Percentiles rank a stretch among this genome's conserved stretches.
Evolutionary conservation across 768 basidiomycete species (phyloP).

Genomic region (Lentinula sp.): DNA sequence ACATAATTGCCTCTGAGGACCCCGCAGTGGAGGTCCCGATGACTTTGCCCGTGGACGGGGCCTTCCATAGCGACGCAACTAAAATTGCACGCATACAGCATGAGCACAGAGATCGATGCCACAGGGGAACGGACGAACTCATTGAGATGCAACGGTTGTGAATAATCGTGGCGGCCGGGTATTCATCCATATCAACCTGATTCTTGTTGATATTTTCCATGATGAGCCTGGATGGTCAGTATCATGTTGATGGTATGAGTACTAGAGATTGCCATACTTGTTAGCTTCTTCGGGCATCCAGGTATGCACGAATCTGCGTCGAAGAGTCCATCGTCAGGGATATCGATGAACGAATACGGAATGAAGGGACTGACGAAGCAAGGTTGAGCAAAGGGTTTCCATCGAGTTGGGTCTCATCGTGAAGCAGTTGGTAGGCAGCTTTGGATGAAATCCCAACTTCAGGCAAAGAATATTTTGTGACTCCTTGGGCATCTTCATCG

Average conservation of each 20-base stretch:
- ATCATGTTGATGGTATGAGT: not conserved
- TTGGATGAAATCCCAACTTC: conserved; percentile 34
- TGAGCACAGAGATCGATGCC: not conserved
- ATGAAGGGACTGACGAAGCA: conserved; percentile 46
- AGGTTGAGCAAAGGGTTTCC: conserved; percentile 56
- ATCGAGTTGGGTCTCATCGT: conserved; percentile 53
- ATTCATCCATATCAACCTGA: conserved; percentile 63
- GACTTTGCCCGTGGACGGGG: conserved; percentile 46
- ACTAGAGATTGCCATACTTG: not conserved
- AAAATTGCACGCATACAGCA: not conserved
- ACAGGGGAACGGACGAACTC: conserved; percentile 25
- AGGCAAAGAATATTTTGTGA: conserved; percentile 43
- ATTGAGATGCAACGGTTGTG: conserved; percentile 52
- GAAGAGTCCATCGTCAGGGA: not conserved
- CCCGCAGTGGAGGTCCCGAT: conserved; percentile 64
- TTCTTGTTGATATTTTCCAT: conserved; percentile 63
- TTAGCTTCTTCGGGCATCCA: conserved; percentile 52
- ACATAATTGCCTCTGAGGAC: conserved; percentile 63
- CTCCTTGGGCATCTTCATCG: conserved; percentile 14
- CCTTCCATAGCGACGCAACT: conserved; percentile 62
- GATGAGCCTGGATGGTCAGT: conserved; percentile 33
- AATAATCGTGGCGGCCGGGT: conserved; percentile 48
- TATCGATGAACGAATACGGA: not conserved
- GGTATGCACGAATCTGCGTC: conserved; percentile 41
- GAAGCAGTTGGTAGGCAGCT: conserved; percentile 43